phyloP scores from a whole-genome alignment of 2,329 filamentous ascomycete genomes.

The Pseudocercospora vitis region DNA sequence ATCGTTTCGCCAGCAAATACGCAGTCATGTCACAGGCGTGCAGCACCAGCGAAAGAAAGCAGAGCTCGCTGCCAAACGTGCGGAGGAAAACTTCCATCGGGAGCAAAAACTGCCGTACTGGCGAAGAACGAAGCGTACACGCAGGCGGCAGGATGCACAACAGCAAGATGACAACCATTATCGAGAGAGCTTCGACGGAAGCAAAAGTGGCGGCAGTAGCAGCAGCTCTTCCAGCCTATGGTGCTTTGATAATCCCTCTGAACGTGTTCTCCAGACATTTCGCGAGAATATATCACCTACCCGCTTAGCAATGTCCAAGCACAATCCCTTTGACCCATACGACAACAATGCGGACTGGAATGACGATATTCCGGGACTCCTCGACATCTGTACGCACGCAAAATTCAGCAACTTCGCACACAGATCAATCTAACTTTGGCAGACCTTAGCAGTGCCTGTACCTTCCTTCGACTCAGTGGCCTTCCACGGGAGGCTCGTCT shows the following conservation, averaged over 20 bases:
- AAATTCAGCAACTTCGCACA: background rate
- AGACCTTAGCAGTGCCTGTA: slow-evolving; percentile 3
- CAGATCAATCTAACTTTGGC: background rate
- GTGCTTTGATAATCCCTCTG: background rate
- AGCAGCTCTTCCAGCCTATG: background rate
- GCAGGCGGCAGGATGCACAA: background rate
- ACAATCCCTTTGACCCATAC: slow-evolving; percentile 3
- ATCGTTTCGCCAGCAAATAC: background rate
- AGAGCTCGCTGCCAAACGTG: background rate
- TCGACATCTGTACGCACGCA: slow-evolving; percentile 1
- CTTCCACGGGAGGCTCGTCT: background rate
- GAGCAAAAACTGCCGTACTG: background rate
- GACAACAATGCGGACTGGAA: background rate
- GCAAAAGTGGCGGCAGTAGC: background rate
- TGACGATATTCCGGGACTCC: background rate
- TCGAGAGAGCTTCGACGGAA: too few species aligned
- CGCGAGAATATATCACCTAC: background rate
- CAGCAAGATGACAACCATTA: background rate
- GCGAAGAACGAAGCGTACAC: background rate
- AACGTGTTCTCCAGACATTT: background rate
- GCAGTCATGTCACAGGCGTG: slow-evolving; percentile 9
- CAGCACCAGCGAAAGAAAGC: slow-evolving; percentile 4
- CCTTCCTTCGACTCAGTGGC: background rate
- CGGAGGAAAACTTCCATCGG: background rate
- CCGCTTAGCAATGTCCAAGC: background rate